A percentile compares a stretch with the other conserved stretches of the same genome.
phyloP scores from a whole-genome alignment of 2,329 filamentous ascomycete genomes.

The Claviceps sp. region DNA sequence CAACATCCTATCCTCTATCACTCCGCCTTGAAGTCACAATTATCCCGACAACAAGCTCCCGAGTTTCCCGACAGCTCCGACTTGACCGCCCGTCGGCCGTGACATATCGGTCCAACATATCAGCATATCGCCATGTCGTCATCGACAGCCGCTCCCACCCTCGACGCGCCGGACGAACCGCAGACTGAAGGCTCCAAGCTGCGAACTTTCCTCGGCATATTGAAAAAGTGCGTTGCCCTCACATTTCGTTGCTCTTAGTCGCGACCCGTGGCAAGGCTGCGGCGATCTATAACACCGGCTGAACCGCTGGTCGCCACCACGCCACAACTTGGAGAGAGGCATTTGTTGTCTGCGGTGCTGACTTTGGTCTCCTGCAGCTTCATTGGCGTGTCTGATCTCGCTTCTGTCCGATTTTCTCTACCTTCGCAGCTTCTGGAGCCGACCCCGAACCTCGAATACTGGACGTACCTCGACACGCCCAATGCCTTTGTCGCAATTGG shows the following conservation, averaged over 20 bases:
- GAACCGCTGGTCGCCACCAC: not conserved
- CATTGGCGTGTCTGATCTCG: slow-evolving; percentile 91
- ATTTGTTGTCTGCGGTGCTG: not conserved
- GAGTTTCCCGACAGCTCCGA: not conserved
- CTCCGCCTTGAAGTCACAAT: not conserved
- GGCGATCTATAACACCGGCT: not conserved
- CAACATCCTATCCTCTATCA: not conserved
- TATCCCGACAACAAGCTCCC: not conserved
- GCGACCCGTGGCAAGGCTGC: too few species aligned
- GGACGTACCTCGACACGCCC: slow-evolving; percentile 93
- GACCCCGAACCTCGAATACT: slow-evolving; percentile 95
- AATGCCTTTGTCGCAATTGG: slow-evolving; percentile 77
- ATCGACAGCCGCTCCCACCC: slow-evolving; percentile 19
- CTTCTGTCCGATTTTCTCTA: slow-evolving; percentile 87
- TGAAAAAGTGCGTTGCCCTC: slow-evolving; percentile 60
- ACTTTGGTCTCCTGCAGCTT: slow-evolving; percentile 44
- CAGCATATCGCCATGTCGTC: slow-evolving; percentile 21
- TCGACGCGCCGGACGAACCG: slow-evolving; percentile 27
- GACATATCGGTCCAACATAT: not conserved
- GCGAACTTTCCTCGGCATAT: slow-evolving; percentile 73
- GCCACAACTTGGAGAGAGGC: not conserved
- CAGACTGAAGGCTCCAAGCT: slow-evolving; percentile 78
- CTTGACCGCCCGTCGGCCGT: not conserved
- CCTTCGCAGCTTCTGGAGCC: slow-evolving; percentile 92
- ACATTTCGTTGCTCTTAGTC: not conserved